A percentile compares a stretch with the other conserved stretches of the same genome.
Conservation (phyloP, 345 rosid genomes). For the Citrus reticulata region DNA sequence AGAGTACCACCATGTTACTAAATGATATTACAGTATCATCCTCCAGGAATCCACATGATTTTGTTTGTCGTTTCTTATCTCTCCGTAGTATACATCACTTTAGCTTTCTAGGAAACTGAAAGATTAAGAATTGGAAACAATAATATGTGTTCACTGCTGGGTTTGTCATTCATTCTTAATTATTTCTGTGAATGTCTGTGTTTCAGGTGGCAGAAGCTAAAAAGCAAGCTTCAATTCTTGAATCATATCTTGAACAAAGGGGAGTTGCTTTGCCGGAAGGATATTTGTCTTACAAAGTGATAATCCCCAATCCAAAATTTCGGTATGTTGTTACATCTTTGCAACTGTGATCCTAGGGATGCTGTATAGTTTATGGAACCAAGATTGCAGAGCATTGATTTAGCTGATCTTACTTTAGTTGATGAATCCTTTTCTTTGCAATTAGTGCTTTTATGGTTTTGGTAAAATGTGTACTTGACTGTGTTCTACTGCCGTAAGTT, state of each 20-base stretch:
- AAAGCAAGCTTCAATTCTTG: constrained; percentile 65
- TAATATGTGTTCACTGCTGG: not conserved
- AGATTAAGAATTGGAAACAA: not conserved
- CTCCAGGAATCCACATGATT: not conserved
- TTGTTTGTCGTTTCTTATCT: not conserved
- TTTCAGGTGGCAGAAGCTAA: constrained; percentile 61
- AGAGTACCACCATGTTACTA: not conserved
- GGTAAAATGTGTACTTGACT: not conserved
- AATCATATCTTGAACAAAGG: constrained; percentile 86
- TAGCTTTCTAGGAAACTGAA: not conserved
- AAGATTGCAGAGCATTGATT: not conserved
- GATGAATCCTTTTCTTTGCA: not conserved
- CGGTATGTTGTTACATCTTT: constrained; percentile 37
- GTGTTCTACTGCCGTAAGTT: not conserved
- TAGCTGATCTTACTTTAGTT: not conserved
- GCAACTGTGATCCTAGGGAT: not conserved
- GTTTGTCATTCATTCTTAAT: not conserved
- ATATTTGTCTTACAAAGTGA: constrained; percentile 74
- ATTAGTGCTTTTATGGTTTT: not conserved
- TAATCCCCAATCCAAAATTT: constrained; percentile 84
- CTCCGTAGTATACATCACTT: not conserved
- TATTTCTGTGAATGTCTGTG: not conserved
- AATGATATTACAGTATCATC: not conserved
- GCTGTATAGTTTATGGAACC: not conserved
- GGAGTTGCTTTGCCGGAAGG: constrained; percentile 78